A percentile compares a stretch with the other conserved stretches of the same genome.
These are phyloP conservation scores for Lipomyces yamanashiensis DNA, from an alignment of 805 yeast species.

Conservation along the genomic window DNA sequence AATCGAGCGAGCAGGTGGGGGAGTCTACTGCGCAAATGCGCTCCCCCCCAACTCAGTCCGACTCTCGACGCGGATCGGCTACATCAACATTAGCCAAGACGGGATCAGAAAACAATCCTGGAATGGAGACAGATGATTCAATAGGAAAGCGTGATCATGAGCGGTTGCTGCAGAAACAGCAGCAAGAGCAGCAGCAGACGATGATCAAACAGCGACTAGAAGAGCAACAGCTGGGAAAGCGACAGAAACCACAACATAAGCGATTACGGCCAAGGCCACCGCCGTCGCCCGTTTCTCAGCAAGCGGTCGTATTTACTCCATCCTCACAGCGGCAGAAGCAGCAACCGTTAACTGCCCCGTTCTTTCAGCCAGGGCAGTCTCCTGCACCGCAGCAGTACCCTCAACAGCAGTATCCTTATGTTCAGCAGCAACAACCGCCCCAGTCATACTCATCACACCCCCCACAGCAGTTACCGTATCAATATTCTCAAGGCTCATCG, in stretches of 20 bases:
- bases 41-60: not conserved
- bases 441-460: conserved; percentile 11
- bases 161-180: conserved; percentile 3
- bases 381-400: not conserved
- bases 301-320: not conserved
- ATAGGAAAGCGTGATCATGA: conserved; percentile 1
- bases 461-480: conserved; percentile 2
- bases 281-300: conserved; percentile 2
- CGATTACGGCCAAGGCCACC: not conserved
- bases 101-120: not conserved
- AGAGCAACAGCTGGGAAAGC: conserved; percentile 10
- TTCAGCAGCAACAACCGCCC: conserved; percentile 5
- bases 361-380: conserved; percentile 3
- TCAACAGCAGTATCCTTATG: conserved; percentile 1
- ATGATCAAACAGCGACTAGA: conserved; percentile 6
- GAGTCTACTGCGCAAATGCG: not conserved
- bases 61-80: conserved; percentile 7
- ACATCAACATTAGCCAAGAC: not conserved
- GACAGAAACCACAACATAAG: not conserved
- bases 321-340: conserved; percentile 9
- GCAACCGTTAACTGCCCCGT: not conserved
- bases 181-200: conserved; percentile 15
- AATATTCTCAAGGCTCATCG: conserved; percentile 1
- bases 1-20: not conserved
- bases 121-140: not conserved